These are phyloP conservation scores for Acidiella bohemica DNA, from an alignment of 495 filamentous ascomycete species.

Conservation along the genomic window DNA sequence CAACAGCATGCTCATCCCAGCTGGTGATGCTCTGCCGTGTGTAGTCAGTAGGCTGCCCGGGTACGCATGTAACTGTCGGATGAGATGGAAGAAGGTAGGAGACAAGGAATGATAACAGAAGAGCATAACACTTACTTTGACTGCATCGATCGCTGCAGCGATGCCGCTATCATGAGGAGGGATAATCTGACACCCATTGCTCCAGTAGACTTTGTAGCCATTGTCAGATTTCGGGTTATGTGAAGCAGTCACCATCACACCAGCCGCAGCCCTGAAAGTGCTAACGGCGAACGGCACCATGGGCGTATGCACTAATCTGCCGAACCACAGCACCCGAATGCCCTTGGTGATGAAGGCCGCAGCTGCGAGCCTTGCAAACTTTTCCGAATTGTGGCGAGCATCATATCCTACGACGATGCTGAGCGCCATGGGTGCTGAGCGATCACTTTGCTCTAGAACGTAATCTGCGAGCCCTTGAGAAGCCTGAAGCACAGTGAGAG, in stretches of 20 bases:
- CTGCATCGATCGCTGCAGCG: slow-evolving; percentile 43
- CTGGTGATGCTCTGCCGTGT: background rate
- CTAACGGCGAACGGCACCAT: slow-evolving; percentile 55
- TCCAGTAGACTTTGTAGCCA: slow-evolving; percentile 63
- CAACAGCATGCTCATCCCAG: background rate
- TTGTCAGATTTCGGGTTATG: slow-evolving; percentile 62
- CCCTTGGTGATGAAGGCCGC: slow-evolving; percentile 49
- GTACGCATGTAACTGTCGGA: too few species aligned
- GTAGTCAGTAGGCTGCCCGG: too few species aligned
- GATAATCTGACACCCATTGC: slow-evolving; percentile 58
- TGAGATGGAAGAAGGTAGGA: too few species aligned
- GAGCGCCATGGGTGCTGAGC: slow-evolving; percentile 23
- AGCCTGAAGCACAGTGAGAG: slow-evolving; percentile 56
- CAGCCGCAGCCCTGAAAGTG: slow-evolving; percentile 44
- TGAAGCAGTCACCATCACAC: slow-evolving; percentile 61
- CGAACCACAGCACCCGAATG: slow-evolving; percentile 50
- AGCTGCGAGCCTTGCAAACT: slow-evolving; percentile 50
- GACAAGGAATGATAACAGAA: background rate
- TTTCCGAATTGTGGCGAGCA: slow-evolving; percentile 52
- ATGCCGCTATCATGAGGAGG: slow-evolving; percentile 51
- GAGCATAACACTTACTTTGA: slow-evolving; percentile 29
- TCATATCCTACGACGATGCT: slow-evolving; percentile 52
- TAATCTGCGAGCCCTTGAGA: slow-evolving; percentile 58
- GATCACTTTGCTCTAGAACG: slow-evolving; percentile 29
- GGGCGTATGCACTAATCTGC: slow-evolving; percentile 45